Base-by-base conservation (phyloP, 805 yeast species). In the Kluyveromyces wickerhamii region DNA sequence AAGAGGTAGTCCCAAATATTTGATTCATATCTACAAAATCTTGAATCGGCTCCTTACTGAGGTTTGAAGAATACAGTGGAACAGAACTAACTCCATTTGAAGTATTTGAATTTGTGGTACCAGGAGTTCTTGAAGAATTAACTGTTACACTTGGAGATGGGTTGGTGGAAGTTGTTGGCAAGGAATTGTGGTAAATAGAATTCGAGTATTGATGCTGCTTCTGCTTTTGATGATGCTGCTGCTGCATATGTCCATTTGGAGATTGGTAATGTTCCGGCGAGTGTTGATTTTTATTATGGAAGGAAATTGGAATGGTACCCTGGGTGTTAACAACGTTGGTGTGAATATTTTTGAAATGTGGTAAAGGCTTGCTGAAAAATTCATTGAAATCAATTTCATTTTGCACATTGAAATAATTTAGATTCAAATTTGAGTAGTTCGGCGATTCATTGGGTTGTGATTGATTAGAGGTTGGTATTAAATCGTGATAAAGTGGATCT, bases 361-460 rank as follows among this genome's bases (percentile, higher is more conserved):
- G 42, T 2, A 45, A 28, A 3, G 54, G 48, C 26, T 47, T 52
- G 8, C 48, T 46, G 37, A 59, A 59, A 7, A 57, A 42, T 18
- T 54, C 50, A 7, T 62, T 59, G 27, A 59, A 59, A 44, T 59
- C 63, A 23, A 59, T 52, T 40, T 59, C 63, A 36, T 59, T 47
- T 16, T 52, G 32, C 20, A 46, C 43, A 5, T 33, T 39, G 34
- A 37, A 23, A 25, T 39, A 25, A 18, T 36, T 34, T 6, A 26
- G 15, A 18, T 22, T 22, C 12, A 30, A 14, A 12, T 30, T 30
- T 8, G 24, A n/a, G 12, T 21, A 30, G 18, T 19, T 21, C 6
- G 33, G 26, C 8, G 33, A 19, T 4, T 30, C 17, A 5, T 15
- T 21, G 19, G 14, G 23, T 13, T 30, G 25, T 7, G 25, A 7